phyloP scores from a whole-genome alignment of 345 rosid genomes.

The Cardiospermum halicacabum region DNA sequence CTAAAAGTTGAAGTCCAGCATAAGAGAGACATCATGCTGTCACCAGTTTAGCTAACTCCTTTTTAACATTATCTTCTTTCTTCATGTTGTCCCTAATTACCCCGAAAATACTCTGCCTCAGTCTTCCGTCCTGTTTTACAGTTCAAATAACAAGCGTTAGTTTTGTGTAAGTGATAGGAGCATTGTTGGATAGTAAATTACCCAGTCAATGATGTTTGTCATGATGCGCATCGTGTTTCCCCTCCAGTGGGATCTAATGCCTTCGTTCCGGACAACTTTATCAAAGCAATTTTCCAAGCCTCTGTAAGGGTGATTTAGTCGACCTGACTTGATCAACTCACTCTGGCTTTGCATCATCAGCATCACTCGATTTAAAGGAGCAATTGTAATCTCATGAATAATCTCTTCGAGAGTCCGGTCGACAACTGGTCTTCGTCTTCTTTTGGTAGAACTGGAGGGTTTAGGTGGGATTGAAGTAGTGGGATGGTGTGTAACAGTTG shows the following conservation, averaged over 20 bases:
- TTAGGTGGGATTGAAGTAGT: neutral
- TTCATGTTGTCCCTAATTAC: neutral
- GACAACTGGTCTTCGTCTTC: neutral
- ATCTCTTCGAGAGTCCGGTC: no score
- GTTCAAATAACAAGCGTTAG: no score
- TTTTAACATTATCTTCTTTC: neutral
- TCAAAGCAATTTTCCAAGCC: constrained; percentile 22
- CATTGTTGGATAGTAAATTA: no score
- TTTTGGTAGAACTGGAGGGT: constrained; percentile 14
- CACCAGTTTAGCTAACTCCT: neutral
- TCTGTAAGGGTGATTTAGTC: constrained; percentile 21
- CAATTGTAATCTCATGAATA: constrained; percentile 12
- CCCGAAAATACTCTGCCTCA: neutral
- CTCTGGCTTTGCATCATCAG: constrained; percentile 22
- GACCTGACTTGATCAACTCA: constrained; percentile 25
- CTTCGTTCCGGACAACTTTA: constrained; percentile 22
- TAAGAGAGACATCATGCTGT: neutral
- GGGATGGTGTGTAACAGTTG: neutral
- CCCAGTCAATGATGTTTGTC: neutral
- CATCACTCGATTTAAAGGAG: constrained; percentile 21
- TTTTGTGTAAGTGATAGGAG: no score
- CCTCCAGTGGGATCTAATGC: constrained; percentile 21
- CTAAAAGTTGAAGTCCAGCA: neutral
- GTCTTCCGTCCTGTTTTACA: neutral
- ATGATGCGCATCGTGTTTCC: constrained; percentile 18